phyloP scores from a whole-genome alignment of 2,329 filamentous ascomycete genomes.

The Teratosphaeria viscida region DNA sequence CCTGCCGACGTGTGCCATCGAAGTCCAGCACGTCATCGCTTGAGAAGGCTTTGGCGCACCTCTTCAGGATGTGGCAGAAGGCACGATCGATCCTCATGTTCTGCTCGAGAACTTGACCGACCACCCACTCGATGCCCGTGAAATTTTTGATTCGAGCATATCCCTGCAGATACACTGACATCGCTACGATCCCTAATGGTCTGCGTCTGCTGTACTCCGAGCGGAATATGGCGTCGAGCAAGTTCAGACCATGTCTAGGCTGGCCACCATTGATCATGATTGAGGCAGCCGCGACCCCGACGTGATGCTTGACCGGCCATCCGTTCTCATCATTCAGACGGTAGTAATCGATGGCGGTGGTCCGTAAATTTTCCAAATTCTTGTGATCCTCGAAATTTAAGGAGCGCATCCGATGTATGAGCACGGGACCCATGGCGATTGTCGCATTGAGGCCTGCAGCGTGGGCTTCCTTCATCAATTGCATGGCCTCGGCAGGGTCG shows the following conservation, averaged over 20 bases:
- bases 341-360: slow-evolving; percentile 20
- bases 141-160: slow-evolving; percentile 12
- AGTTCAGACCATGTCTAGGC: slow-evolving; percentile 16
- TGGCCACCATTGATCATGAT: slow-evolving; percentile 16
- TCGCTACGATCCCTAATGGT: slow-evolving; percentile 19
- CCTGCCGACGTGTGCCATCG: background rate
- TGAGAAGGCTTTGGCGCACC: background rate
- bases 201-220: slow-evolving; percentile 13
- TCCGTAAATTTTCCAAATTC: slow-evolving; percentile 10
- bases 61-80: slow-evolving; percentile 12
- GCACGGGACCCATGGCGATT: slow-evolving; percentile 18
- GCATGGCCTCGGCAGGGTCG: slow-evolving; percentile 9
- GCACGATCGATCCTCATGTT: slow-evolving; percentile 19
- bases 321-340: slow-evolving; percentile 19
- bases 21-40: background rate
- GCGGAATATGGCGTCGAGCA: slow-evolving; percentile 19
- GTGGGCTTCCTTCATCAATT: slow-evolving; percentile 15
- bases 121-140: slow-evolving; percentile 19
- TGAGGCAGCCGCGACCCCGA: slow-evolving; percentile 19
- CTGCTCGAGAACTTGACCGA: slow-evolving; percentile 17
- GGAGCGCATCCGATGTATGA: slow-evolving; percentile 17
- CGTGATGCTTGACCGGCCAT: slow-evolving; percentile 6
- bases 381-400: slow-evolving; percentile 2
- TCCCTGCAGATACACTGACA: slow-evolving; percentile 24
- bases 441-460: slow-evolving; percentile 21